phyloP scores from a whole-genome alignment of 768 basidiomycete genomes.

The Lactifluus hygrophoroides region DNA sequence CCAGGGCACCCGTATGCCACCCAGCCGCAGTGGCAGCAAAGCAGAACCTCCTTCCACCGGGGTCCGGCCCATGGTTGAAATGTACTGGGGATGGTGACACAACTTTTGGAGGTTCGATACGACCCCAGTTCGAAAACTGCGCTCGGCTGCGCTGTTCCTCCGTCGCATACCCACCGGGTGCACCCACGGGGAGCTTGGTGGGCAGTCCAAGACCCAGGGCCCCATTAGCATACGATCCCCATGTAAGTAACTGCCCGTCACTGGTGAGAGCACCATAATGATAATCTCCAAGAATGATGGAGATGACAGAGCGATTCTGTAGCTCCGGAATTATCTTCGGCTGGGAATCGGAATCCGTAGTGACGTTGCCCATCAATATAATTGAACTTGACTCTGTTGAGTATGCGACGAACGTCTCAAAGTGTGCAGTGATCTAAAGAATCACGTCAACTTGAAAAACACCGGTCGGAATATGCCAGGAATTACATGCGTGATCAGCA shows the following conservation, averaged over 20 bases:
- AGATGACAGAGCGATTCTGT: slow-evolving; percentile 73
- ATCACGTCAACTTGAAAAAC: slow-evolving; percentile 14
- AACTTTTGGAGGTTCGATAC: slow-evolving; percentile 35
- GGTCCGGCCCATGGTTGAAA: slow-evolving; percentile 53
- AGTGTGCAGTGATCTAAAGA: slow-evolving; percentile 75
- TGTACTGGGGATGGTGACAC: slow-evolving; percentile 57
- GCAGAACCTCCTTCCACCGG: slow-evolving; percentile 47
- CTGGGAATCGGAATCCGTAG: slow-evolving; percentile 33
- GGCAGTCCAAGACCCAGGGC: slow-evolving; percentile 86
- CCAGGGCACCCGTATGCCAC: slow-evolving; percentile 89
- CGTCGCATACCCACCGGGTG: slow-evolving; percentile 50
- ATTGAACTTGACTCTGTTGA: slow-evolving; percentile 63
- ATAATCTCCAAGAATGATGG: slow-evolving; percentile 87
- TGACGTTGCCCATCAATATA: slow-evolving; percentile 59
- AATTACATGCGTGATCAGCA: slow-evolving; percentile 70
- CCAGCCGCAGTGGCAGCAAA: slow-evolving; percentile 76
- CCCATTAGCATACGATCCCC: slow-evolving; percentile 70
- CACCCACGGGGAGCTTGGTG: slow-evolving; percentile 37
- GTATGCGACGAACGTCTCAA: slow-evolving; percentile 72
- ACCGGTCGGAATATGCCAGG: background rate
- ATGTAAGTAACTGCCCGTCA: slow-evolving; percentile 67
- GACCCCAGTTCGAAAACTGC: slow-evolving; percentile 16
- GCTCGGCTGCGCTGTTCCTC: slow-evolving; percentile 29
- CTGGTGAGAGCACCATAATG: slow-evolving; percentile 82
- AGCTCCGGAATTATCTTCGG: slow-evolving; percentile 66